Base-by-base conservation (phyloP, 2,329 filamentous ascomycete genomes). In the Curvularia hawaiiensis region DNA sequence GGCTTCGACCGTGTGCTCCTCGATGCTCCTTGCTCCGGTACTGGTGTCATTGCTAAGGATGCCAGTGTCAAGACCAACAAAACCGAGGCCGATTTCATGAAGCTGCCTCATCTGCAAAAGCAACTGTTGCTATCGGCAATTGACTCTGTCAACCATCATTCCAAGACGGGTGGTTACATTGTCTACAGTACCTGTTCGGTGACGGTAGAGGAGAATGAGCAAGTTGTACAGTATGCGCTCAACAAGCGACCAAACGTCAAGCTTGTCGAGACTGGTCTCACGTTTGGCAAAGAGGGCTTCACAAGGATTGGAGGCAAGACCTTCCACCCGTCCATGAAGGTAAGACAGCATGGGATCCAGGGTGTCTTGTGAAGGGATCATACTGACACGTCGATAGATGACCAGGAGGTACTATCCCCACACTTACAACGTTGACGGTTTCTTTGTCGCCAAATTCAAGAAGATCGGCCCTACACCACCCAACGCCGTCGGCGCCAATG, bases 111-210 rank as follows among this genome's bases (percentile, higher is more conserved):
- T 78, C 85, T 92, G 58, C 95, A 99, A 78, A 97, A 97, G 78
- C 93, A 98, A 79, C 84, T 99, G 54, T 82, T 99, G 12, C 85
- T 99, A 28, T 87, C 92, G 8, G 95, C 95, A 48, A 97, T 99
- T 63, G 95, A 99, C 80, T 96, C 91, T 0, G 91, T 96, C 16
- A 92, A 97, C 76, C 93, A 97, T 74, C 82, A 87, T 50, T 92
- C 89, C 77, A 96, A 96, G 78, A 96, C 93, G 0, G 95, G 95
- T 52, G 95, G 95, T 51, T 97, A 94, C 79, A 84, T 99, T 54
- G 92, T 97, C 62, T 97, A 99, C 82, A 97, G 94, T 18, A 99
- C 95, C 24, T 99, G 95, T 79, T 93, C 89, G 62, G 94, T 97
- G 41, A 96, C 92, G 0, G 86, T 97, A 9, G 94, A 98, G 75